Percentiles rank a stretch among this genome's conserved stretches.
Conservation (phyloP, 805 yeast species). For the Clavispora carvajalis region DNA sequence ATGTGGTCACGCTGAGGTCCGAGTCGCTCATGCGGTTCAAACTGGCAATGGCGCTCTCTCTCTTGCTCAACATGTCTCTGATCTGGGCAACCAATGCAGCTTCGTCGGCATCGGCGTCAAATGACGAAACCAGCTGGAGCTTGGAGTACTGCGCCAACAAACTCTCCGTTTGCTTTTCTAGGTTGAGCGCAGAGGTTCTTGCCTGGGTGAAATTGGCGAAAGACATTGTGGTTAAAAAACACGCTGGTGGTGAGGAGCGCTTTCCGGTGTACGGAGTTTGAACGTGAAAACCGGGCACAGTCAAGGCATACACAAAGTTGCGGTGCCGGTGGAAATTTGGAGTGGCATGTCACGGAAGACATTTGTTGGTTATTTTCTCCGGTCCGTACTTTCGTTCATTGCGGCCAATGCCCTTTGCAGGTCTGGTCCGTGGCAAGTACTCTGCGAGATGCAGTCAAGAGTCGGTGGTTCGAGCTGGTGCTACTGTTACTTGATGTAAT, state of each 20-base stretch:
- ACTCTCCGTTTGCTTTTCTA: constrained; percentile 68
- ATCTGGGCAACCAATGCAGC: constrained; percentile 21
- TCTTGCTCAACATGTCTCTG: constrained; percentile 23
- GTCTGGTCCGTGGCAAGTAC: no score
- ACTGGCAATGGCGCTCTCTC: constrained; percentile 50
- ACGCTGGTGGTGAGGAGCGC: background rate
- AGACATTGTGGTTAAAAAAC: constrained; percentile 8
- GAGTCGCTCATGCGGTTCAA: constrained; percentile 53
- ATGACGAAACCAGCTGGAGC: constrained; percentile 22
- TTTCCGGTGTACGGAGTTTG: background rate
- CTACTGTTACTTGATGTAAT: no score
- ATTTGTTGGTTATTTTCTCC: no score
- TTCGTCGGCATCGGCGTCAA: constrained; percentile 19
- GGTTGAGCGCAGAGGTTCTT: constrained; percentile 60
- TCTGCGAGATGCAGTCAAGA: no score
- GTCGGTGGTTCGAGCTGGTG: no score
- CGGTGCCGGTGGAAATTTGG: no score
- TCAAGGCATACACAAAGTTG: no score
- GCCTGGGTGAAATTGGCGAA: constrained; percentile 52
- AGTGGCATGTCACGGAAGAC: no score
- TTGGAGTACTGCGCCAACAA: constrained; percentile 39
- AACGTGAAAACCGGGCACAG: background rate
- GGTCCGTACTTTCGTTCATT: no score
- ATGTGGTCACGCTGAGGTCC: constrained; percentile 50
- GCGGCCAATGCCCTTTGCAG: no score